These are phyloP conservation scores for Lipomyces kockii DNA, from an alignment of 805 yeast genomes.

Conservation along the genomic window DNA sequence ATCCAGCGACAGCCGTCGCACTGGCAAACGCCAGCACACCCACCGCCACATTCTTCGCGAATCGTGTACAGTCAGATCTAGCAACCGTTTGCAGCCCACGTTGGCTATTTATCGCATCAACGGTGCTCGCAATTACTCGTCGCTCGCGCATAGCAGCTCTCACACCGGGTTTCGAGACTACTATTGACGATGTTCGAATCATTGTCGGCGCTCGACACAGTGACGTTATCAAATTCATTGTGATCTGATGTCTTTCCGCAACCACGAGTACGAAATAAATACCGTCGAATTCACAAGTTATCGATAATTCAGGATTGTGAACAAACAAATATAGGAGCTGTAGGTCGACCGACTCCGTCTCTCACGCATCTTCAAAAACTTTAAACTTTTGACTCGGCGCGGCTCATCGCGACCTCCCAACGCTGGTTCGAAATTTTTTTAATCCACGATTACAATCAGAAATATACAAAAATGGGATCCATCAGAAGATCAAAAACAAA, in stretches of 20 bases:
- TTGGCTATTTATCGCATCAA: background rate
- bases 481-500: conserved; percentile 36
- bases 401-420: background rate
- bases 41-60: background rate
- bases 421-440: background rate
- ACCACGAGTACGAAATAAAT: background rate
- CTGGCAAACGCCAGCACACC: background rate
- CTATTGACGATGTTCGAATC: background rate
- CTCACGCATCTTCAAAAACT: too few species aligned
- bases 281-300: background rate
- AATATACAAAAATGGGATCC: conserved; percentile 30
- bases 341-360: background rate
- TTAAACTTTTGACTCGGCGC: background rate
- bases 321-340: background rate
- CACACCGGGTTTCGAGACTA: background rate
- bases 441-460: background rate
- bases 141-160: background rate
- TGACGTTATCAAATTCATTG: background rate
- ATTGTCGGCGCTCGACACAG: background rate
- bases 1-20: background rate
- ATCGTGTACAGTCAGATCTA: background rate
- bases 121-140: background rate
- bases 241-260: background rate
- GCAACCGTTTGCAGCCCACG: background rate
- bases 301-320: background rate